Base-by-base conservation (phyloP, 768 basidiomycete species). In the Collybia sp. region DNA sequence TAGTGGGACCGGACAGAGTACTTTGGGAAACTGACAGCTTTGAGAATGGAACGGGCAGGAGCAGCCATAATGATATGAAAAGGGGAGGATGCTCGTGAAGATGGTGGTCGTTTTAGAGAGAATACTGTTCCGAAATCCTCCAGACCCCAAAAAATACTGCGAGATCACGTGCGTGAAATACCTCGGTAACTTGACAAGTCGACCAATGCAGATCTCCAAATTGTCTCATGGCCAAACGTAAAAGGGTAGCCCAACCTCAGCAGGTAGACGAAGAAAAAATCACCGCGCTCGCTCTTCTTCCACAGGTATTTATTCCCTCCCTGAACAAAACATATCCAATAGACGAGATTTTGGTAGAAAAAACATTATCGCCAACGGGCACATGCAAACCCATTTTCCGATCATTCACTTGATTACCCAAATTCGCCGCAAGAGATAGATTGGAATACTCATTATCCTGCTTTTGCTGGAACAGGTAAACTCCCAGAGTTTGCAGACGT, bases 401-500 rank as follows among this genome's bases (percentile, higher is more conserved):
- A 90, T 61, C 88, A 99, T 68, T 74, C 82, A 13, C 79, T 99
- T 43, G 83, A 84, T 49, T 98, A 97, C 59, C 95, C 95, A 2
- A 46, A 77, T 12, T 82, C 83, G 5, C 94, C 94, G 3, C 61
- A 73, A 30, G 65, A 68, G 42, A 81, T 95, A 62, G 83, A 94
- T 65, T 96, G 94, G 94, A 63, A 71, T 10, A 62, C 66, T 16
- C 91, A 93, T 64, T 98, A 83, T 67, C 94, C 95, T 0, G 74
- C 80, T 20, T 87, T 82, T 60, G 62, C 69, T 25, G 64, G 59
- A 17, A 62, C 74, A 30, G 72, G 72, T 35, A 87, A 87, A 58
- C 67, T 69, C 9, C 94, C 96, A 38, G 92, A 94, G 65, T 96
- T 93, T 58, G 96, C 92, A 3, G 96, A 99, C 64, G 82, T 99